A percentile compares a stretch with the other conserved stretches of the same genome.
Evolutionary conservation across 2,329 filamentous ascomycete genomes (phyloP).

Genomic region (Hyphodiscus sp.): DNA sequence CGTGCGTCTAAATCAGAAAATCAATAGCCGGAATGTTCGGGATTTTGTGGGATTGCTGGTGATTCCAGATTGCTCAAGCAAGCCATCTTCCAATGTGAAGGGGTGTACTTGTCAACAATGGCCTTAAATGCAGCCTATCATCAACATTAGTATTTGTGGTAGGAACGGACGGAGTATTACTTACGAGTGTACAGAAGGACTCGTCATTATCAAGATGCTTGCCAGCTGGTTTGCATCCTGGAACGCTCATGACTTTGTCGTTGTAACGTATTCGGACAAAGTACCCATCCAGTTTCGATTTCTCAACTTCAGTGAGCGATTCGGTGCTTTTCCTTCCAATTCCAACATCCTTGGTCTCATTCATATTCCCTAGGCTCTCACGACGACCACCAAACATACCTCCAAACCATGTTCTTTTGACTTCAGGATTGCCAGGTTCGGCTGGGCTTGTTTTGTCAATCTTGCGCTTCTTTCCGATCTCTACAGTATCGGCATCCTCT

Average conservation of each 20-base stretch:
- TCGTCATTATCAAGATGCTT: constrained; percentile 85
- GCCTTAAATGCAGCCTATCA: constrained; percentile 77
- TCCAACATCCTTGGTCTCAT: constrained; percentile 29
- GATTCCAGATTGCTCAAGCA: constrained; percentile 51
- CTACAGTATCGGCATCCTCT: constrained; percentile 28
- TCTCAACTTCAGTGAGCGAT: constrained; percentile 51
- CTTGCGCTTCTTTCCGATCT: constrained; percentile 19
- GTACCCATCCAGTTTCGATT: constrained; percentile 60
- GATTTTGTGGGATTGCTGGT: constrained; percentile 25
- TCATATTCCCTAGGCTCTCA: constrained; percentile 14
- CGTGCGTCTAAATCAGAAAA: neutral
- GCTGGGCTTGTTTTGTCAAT: neutral
- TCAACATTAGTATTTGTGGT: neutral
- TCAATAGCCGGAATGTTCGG: constrained; percentile 30
- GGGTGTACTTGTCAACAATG: constrained; percentile 86
- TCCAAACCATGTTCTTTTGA: constrained; percentile 21
- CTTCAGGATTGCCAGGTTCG: constrained; percentile 1
- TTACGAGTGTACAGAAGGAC: constrained; percentile 81
- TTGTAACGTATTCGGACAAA: constrained; percentile 92
- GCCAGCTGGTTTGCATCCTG: constrained; percentile 68
- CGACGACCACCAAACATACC: constrained; percentile 20
- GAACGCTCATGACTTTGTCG: constrained; percentile 72
- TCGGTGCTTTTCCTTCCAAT: constrained; percentile 56
- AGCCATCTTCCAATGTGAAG: constrained; percentile 65
- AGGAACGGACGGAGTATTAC: constrained; percentile 24